Base-by-base conservation (phyloP, 2,329 filamentous ascomycete species). In the Ascochyta koolunga region DNA sequence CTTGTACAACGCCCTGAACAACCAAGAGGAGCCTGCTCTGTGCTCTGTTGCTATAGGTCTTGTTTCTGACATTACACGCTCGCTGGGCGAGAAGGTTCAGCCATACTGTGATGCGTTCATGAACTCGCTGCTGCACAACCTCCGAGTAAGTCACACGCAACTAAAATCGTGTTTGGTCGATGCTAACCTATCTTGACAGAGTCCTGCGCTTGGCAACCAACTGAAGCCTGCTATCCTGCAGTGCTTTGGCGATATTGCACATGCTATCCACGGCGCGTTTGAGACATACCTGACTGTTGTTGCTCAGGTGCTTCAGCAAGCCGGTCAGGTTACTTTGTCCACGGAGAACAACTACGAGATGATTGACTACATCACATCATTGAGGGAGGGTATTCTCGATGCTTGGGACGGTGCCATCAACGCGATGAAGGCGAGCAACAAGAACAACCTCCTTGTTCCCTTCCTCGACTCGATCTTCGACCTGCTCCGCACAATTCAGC, bases 201-300 rank as follows among this genome's bases (percentile, higher is more conserved):
- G 91, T 77, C 86, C 89, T 11, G 85, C 88, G n/a, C 83, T 96
- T 48, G 89, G 90, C 64, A 96, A 98, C 77, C 91, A 96, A 77
- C 96, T 98, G 79, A 98, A 98, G 84, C 95, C 95, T 38, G 92
- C 95, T 24, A 99, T 99, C 62, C 84, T 99, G 50, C 93, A 98
- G 77, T 97, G 92, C 74, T 99, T 99, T 71, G 95, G 95, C 55
- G 95, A 99, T 70, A 96, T 99, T 77, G 95, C 95, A 33, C 90
- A 93, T 67, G 93, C 95, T 44, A 99, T 99, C 66, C 87, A 89
- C 59, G 90, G 89, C 24, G 87, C 91, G 67, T 99, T 99, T 62
- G 92, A 98, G 79, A 91, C 89, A 0, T 99, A 99, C 72, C 83
- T 99, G 29, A 86, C 89, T 4, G 91, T 98, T 39, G 95, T 99